Percentiles rank a stretch among this genome's conserved stretches.
Conservation (phyloP, 2,329 filamentous ascomycete species). For the Fusarium camptoceras region DNA sequence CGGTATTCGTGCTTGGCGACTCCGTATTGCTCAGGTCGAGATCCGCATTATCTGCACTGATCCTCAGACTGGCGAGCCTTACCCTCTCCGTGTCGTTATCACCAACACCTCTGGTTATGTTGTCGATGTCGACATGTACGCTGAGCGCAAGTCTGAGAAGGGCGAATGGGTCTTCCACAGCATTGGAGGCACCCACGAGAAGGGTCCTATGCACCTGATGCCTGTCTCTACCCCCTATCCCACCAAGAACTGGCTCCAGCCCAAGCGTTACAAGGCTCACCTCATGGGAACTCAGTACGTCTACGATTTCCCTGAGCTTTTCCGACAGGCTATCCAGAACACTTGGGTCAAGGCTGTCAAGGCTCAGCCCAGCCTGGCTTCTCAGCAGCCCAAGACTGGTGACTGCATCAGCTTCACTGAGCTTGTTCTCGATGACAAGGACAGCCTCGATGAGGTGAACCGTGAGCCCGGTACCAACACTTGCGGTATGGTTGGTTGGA, state of each 20-base stretch:
- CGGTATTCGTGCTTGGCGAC: constrained; percentile 92
- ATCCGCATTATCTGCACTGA: constrained; percentile 99
- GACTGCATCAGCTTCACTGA: constrained; percentile 96
- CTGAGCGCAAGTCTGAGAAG: constrained; percentile 97
- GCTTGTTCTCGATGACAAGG: constrained; percentile 92
- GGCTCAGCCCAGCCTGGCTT: constrained; percentile 77
- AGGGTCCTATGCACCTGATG: constrained; percentile 93
- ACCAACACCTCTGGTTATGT: constrained; percentile 99
- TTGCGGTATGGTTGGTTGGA: constrained; percentile 98
- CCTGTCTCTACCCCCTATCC: constrained; percentile 93
- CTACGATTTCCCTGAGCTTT: constrained; percentile 99
- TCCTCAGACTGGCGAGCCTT: constrained; percentile 82
- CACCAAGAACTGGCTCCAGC: constrained; percentile 98
- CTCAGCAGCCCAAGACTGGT: constrained; percentile 85
- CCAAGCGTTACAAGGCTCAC: constrained; percentile 99
- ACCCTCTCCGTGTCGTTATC: constrained; percentile 94
- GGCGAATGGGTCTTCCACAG: constrained; percentile 99
- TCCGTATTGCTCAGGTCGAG: constrained; percentile 96
- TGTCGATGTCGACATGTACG: constrained; percentile 97
- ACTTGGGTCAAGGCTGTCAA: constrained; percentile 83
- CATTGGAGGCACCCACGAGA: constrained; percentile 93
- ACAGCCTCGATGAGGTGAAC: constrained; percentile 91
- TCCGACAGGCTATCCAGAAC: constrained; percentile 97
- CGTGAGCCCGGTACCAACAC: constrained; percentile 95
- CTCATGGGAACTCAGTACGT: constrained; percentile 99